phyloP scores from a whole-genome alignment of 768 basidiomycete genomes.

The Lentinula aciculospora region DNA sequence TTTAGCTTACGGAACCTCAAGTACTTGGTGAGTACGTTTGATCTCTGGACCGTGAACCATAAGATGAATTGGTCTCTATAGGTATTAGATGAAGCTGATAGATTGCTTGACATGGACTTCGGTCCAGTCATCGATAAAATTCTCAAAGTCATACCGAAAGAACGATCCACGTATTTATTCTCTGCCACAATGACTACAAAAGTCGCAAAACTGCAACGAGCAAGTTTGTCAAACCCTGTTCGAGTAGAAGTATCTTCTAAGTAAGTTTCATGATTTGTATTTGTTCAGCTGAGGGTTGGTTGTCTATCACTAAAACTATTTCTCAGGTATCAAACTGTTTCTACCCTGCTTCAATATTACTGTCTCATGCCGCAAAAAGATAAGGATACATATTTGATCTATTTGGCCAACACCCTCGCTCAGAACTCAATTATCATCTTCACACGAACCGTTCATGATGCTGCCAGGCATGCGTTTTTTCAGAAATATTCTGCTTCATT shows the following conservation, averaged over 20 bases:
- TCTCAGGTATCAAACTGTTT: conserved; percentile 90
- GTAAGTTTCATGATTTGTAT: conserved; percentile 30
- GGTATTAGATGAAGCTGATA: conserved; percentile 27
- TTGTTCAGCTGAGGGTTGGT: too few species aligned
- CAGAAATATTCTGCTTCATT: not conserved
- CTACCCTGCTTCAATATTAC: conserved; percentile 93
- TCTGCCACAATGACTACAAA: conserved; percentile 74
- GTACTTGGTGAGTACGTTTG: not conserved
- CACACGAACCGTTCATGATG: conserved; percentile 91
- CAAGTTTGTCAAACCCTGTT: conserved; percentile 55
- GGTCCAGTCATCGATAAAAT: conserved; percentile 64
- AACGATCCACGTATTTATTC: conserved; percentile 60
- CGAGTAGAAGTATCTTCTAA: conserved; percentile 59
- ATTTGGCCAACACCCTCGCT: conserved; percentile 83
- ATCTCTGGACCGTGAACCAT: not conserved
- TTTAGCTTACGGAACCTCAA: conserved; percentile 5
- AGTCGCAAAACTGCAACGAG: conserved; percentile 61
- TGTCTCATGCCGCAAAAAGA: conserved; percentile 87
- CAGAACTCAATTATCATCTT: conserved; percentile 96
- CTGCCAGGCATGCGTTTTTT: conserved; percentile 51
- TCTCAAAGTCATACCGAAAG: conserved; percentile 58
- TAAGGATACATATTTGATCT: conserved; percentile 88
- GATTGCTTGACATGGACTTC: conserved; percentile 63
- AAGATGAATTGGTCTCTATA: conserved; percentile 69
- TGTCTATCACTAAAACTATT: conserved; percentile 7